phyloP scores from a whole-genome alignment of 2,329 filamentous ascomycete species.

The Polychaeton citri region DNA sequence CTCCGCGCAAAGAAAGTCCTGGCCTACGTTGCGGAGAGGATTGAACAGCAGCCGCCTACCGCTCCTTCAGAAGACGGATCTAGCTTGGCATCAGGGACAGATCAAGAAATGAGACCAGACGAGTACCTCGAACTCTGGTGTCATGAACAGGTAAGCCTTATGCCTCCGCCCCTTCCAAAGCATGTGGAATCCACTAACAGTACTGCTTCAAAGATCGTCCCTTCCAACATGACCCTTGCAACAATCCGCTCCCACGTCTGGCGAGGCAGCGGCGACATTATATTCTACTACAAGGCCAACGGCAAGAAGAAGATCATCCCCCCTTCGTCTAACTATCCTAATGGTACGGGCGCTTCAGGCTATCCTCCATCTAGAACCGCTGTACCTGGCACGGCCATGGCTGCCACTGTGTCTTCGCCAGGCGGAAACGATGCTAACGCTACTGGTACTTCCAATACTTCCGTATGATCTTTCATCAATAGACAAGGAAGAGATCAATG shows the following conservation, averaged over 20 bases:
- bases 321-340: constrained; percentile 1
- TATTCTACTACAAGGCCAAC: constrained; percentile 83
- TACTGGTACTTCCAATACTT: too few species aligned
- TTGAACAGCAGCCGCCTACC: constrained; percentile 51
- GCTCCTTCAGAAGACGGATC: constrained; percentile 4
- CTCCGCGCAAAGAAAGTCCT: constrained; percentile 89
- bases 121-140: constrained; percentile 94
- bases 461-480: too few species aligned
- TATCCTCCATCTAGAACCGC: not conserved
- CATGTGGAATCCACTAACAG: too few species aligned
- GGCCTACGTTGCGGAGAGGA: constrained; percentile 79
- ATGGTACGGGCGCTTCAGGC: not conserved
- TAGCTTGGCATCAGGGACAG: not conserved
- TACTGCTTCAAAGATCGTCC: constrained; percentile 39
- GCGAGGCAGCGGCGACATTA: constrained; percentile 87
- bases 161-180: too few species aligned
- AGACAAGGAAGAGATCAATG: too few species aligned
- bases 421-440: too few species aligned
- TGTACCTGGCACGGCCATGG: not conserved
- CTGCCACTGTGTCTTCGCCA: too few species aligned
- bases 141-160: constrained; percentile 62
- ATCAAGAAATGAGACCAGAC: constrained; percentile 54
- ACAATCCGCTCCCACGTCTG: constrained; percentile 85
- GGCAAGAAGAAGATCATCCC: constrained; percentile 53
- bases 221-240: constrained; percentile 79